A percentile compares a stretch with the other conserved stretches of the same genome.
These are phyloP conservation scores for Microsporum canis DNA, from an alignment of 2,329 filamentous ascomycete species.

Conservation along the genomic window DNA sequence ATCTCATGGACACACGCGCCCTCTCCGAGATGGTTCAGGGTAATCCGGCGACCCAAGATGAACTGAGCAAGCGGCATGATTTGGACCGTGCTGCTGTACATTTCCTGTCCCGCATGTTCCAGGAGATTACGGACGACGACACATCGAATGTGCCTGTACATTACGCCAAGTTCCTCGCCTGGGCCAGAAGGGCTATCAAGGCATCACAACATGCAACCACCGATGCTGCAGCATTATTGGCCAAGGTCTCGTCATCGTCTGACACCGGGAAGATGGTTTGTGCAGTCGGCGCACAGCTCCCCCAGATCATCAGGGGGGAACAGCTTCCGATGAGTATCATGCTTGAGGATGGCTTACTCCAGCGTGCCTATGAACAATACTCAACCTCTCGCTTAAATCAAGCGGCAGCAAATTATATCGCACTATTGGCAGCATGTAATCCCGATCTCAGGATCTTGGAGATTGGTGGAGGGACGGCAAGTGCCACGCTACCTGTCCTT, in stretches of 20 bases:
- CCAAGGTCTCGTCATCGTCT: not conserved
- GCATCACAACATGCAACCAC: not conserved
- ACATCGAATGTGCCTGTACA: not conserved
- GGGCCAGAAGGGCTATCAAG: not conserved
- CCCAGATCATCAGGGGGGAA: constrained; percentile 16
- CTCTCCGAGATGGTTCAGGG: not conserved
- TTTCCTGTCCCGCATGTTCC: not conserved
- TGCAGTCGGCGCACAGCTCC: constrained; percentile 14
- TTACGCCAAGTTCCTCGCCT: not conserved
- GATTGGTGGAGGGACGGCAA: constrained; percentile 17
- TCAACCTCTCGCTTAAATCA: not conserved
- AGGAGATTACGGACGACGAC: not conserved
- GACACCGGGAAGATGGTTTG: not conserved
- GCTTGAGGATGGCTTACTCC: constrained; percentile 20
- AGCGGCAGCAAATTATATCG: no score
- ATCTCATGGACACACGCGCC: no score
- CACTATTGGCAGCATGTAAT: not conserved
- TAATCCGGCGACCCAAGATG: no score
- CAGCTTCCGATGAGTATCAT: constrained; percentile 22
- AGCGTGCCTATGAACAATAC: constrained; percentile 16
- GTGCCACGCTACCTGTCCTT: not conserved
- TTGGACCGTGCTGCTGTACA: no score
- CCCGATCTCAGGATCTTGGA: constrained; percentile 14
- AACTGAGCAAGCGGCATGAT: no score
- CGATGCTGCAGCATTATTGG: not conserved